Percentiles rank a stretch among this genome's conserved stretches.
These are phyloP conservation scores for Ulmus americana DNA, from an alignment of 331 rosid species.

Conservation along the genomic window DNA sequence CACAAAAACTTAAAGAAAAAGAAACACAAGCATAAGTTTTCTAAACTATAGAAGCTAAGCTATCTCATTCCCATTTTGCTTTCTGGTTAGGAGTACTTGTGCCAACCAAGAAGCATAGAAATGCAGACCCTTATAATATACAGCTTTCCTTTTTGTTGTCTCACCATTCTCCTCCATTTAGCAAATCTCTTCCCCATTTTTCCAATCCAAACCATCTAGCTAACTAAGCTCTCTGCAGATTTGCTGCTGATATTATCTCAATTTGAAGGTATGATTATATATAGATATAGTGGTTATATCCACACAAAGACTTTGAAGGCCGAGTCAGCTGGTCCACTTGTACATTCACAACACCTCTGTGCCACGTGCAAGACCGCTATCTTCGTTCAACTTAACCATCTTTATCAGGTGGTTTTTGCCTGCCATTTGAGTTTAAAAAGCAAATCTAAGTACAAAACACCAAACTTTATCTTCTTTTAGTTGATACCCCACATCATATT, in stretches of 20 bases:
- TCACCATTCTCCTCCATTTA: constrained; percentile 64
- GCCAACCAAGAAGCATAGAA: constrained; percentile 76
- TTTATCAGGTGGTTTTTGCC: constrained; percentile 36
- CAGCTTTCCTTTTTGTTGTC: constrained; percentile 75
- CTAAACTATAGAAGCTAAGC: background rate
- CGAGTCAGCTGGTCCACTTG: constrained; percentile 41
- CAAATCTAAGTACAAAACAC: constrained; percentile 40
- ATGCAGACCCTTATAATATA: constrained; percentile 75
- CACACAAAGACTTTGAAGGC: constrained; percentile 24
- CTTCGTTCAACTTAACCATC: constrained; percentile 31
- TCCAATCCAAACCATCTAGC: constrained; percentile 6
- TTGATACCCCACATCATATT: constrained; percentile 32
- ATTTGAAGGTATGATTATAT: background rate
- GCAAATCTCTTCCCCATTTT: constrained; percentile 40
- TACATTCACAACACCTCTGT: constrained; percentile 28
- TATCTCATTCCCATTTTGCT: background rate
- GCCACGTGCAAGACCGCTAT: constrained; percentile 36
- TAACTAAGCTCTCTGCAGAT: constrained; percentile 17
- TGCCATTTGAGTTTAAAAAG: constrained; percentile 35
- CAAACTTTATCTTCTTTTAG: constrained; percentile 10
- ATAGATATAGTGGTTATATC: constrained; percentile 3
- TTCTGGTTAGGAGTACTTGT: constrained; percentile 39
- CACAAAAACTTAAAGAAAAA: no score
- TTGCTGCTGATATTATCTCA: constrained; percentile 20
- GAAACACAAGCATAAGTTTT: no score